Evolutionary conservation across 306 rosid genomes (phyloP).

Genomic region (Clitoria ternatea): DNA sequence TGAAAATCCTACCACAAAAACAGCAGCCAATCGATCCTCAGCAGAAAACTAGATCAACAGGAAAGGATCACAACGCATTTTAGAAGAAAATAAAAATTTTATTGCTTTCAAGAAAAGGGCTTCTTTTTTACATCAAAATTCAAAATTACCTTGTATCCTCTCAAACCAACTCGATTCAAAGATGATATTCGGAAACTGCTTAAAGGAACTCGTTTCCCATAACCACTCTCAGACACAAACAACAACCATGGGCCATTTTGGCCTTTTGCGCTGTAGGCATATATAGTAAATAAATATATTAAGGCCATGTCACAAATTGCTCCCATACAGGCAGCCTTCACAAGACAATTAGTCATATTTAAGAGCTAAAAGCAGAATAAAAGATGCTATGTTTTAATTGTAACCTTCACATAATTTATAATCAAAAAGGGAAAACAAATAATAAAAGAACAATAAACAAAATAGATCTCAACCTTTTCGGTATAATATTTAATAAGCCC

Average conservation of each 20-base stretch:
- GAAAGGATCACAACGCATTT: not conserved
- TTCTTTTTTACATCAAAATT: not conserved
- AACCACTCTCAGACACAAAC: conserved; percentile 91
- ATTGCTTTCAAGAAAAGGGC: not conserved
- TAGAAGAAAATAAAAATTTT: not conserved
- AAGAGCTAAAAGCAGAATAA: not conserved
- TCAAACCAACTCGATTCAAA: conserved; percentile 85
- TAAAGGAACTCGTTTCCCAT: conserved; percentile 93
- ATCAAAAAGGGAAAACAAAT: not conserved
- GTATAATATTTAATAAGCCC: not conserved
- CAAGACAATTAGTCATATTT: conserved; percentile 11
- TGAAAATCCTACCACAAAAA: conserved; percentile 89
- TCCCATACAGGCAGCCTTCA: not conserved
- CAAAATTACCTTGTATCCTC: conserved; percentile 81
- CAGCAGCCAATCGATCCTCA: conserved; percentile 86
- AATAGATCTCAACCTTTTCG: not conserved
- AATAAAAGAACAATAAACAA: not conserved
- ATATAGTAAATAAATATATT: conserved; percentile 4
- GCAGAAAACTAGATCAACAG: conserved; percentile 55
- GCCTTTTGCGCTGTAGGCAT: conserved; percentile 41
- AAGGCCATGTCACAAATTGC: conserved; percentile 8
- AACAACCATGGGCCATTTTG: conserved; percentile 85
- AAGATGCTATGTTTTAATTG: not conserved
- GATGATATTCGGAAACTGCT: conserved; percentile 66
- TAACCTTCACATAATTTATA: not conserved